Evolutionary conservation across 176 grass and related monocot genomes (phyloP).

Genomic region (Bromus sterilis): DNA sequence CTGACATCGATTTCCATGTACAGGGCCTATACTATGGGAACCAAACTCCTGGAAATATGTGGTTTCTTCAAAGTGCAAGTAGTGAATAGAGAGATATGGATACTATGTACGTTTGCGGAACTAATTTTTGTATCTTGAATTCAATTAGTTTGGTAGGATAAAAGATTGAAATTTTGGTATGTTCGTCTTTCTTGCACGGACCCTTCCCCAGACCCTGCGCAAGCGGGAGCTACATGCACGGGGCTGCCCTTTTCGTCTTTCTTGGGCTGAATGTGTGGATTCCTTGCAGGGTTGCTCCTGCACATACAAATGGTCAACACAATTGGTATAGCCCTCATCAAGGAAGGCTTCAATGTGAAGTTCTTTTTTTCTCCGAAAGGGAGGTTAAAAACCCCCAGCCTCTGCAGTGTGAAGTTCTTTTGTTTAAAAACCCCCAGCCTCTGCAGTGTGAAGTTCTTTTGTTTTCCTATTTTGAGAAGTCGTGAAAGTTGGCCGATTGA

Average conservation of each 20-base stretch:
- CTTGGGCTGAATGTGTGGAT: background rate
- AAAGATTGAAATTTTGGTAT: background rate
- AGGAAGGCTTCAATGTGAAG: background rate
- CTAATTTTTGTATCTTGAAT: background rate
- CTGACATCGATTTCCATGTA: background rate
- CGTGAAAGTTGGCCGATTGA: too few relatives aligned
- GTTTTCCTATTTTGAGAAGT: too few relatives aligned
- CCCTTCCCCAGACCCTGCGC: too few relatives aligned
- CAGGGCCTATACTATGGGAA: background rate
- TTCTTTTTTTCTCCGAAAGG: background rate
- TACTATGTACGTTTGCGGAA: background rate
- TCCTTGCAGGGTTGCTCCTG: background rate
- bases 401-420: too few relatives aligned
- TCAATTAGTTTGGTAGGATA: background rate
- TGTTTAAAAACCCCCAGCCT: too few relatives aligned
- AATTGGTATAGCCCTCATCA: background rate
- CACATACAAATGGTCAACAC: background rate
- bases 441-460: too few relatives aligned
- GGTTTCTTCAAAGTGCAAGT: background rate
- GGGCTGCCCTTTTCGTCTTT: too few relatives aligned
- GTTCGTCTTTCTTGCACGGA: background rate
- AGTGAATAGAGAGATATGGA: background rate
- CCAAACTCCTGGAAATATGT: background rate
- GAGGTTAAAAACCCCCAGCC: too few relatives aligned
- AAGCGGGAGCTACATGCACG: too few relatives aligned